phyloP scores from a whole-genome alignment of 2,329 filamentous ascomycete species.

The Aphanocladium album region DNA sequence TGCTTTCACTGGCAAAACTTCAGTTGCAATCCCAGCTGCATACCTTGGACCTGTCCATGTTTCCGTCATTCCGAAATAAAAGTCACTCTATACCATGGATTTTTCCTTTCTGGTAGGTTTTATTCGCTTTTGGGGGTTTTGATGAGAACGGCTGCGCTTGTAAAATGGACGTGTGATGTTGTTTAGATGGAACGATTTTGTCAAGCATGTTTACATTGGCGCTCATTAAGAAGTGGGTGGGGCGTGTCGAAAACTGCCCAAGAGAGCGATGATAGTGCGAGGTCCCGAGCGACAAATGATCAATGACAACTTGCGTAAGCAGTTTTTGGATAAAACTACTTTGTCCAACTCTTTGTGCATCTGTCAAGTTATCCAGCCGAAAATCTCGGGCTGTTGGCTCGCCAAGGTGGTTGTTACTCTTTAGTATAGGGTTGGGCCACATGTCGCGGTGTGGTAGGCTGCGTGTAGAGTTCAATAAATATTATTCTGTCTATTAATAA shows the following conservation, averaged over 20 bases:
- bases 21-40: constrained; percentile 17
- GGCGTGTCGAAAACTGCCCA: neutral
- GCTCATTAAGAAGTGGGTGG: neutral
- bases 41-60: constrained; percentile 22
- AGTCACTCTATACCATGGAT: neutral
- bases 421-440: neutral
- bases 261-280: neutral
- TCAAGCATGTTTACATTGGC: neutral
- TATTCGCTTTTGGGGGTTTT: neutral
- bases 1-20: constrained; percentile 17
- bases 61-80: neutral
- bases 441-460: too few relatives aligned
- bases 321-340: too few relatives aligned
- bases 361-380: too few relatives aligned
- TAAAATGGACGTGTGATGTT: neutral
- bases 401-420: neutral
- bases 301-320: too few relatives aligned
- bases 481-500: neutral
- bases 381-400: too few relatives aligned
- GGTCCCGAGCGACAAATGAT: too few relatives aligned
- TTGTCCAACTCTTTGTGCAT: neutral
- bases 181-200: neutral
- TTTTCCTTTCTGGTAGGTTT: neutral
- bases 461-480: too few relatives aligned
- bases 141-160: neutral